Evolutionary conservation across 2,329 filamentous ascomycete species (phyloP).

Genomic region (Aspergillus arachidicola): DNA sequence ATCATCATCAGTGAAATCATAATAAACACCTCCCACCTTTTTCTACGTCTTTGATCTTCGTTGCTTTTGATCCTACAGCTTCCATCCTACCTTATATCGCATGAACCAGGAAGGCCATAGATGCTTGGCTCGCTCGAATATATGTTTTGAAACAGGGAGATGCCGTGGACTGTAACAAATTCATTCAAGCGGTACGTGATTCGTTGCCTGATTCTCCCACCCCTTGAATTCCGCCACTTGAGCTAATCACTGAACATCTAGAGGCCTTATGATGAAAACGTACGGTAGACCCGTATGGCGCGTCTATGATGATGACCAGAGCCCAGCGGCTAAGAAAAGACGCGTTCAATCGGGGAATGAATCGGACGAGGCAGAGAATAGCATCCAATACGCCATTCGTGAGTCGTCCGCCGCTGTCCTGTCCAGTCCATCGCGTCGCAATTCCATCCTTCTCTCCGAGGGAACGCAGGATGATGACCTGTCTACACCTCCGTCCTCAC

Average conservation of each 20-base stretch:
- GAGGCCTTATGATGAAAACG: conserved; percentile 54
- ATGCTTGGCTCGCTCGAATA: conserved; percentile 13
- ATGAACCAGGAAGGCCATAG: conserved; percentile 2
- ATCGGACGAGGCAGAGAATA: conserved; percentile 47
- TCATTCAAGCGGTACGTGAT: conserved; percentile 50
- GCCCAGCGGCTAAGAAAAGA: conserved; percentile 48
- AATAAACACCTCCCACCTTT: conserved; percentile 6
- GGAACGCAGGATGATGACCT: conserved; percentile 46
- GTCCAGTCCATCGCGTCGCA: conserved; percentile 51
- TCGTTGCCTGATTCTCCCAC: conserved; percentile 8
- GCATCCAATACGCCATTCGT: conserved; percentile 51
- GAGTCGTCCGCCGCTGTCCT: conserved; percentile 49
- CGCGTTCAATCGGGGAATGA: conserved; percentile 41
- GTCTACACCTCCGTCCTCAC: conserved; percentile 56
- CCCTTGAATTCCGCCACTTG: conserved; percentile 7
- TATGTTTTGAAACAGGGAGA: conserved; percentile 37
- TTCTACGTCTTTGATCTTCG: neutral
- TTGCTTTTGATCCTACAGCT: neutral
- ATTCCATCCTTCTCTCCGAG: conserved; percentile 48
- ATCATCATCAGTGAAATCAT: conserved; percentile 17
- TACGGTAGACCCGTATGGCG: conserved; percentile 52
- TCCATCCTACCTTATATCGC: neutral
- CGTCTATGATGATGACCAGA: conserved; percentile 50
- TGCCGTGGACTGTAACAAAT: conserved; percentile 55
- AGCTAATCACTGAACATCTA: conserved; percentile 22